Conservation (phyloP, 1,284 basidiomycete species). For the Apiotrichum akiyoshidainum region DNA sequence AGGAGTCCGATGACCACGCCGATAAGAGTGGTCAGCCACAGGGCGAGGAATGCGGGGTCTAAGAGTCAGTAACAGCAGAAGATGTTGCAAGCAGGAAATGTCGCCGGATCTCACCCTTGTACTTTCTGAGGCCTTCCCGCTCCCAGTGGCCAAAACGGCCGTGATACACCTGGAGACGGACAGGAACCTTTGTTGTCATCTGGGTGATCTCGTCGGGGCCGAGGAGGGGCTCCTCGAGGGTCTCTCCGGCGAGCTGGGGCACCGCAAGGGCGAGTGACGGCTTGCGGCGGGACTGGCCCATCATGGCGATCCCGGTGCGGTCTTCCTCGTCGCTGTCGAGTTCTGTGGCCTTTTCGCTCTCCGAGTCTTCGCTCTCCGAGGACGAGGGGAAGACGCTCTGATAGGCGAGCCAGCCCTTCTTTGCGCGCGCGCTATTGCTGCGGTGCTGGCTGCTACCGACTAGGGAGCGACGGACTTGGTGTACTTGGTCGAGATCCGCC, state of each 20-base stretch:
- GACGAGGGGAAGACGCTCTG: constrained; percentile 49
- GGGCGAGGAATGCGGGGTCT: constrained; percentile 48
- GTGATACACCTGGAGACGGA: constrained; percentile 47
- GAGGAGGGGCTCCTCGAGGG: constrained; percentile 37
- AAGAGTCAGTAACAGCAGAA: no score
- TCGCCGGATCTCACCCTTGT: constrained; percentile 39
- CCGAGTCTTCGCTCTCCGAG: constrained; percentile 32
- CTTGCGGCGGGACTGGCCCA: constrained; percentile 29
- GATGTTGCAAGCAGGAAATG: no score
- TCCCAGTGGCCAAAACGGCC: constrained; percentile 50
- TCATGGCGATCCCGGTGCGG: constrained; percentile 19
- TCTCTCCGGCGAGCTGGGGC: constrained; percentile 4
- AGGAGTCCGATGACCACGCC: constrained; percentile 42
- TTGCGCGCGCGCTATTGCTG: constrained; percentile 11
- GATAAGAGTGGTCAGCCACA: constrained; percentile 43
- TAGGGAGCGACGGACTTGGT: constrained; percentile 31
- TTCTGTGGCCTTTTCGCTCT: constrained; percentile 44
- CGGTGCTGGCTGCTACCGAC: constrained; percentile 7
- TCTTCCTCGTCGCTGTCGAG: constrained; percentile 27
- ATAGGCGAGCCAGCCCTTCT: constrained; percentile 51
- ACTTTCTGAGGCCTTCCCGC: constrained; percentile 45
- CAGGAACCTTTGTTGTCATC: constrained; percentile 28
- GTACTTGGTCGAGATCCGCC: constrained; percentile 37
- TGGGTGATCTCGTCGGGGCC: constrained; percentile 34
- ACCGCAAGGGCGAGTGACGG: background rate